Conservation (phyloP, 2,329 filamentous ascomycete genomes). For the Diaporthe velutina region DNA sequence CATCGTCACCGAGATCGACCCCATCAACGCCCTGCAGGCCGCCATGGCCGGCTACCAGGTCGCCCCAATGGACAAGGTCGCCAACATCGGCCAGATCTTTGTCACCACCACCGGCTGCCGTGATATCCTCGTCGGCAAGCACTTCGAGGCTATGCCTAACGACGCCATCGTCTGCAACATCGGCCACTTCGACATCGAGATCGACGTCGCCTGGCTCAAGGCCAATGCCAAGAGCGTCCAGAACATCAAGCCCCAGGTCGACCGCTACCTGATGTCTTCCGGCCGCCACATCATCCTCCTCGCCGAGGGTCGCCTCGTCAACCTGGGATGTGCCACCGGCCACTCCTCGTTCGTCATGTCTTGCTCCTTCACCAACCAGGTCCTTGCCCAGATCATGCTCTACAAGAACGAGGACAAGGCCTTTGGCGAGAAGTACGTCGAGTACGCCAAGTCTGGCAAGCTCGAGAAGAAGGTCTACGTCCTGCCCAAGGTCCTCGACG, state of each 20-base stretch:
- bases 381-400: constrained; percentile 98
- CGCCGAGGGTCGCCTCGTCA: constrained; percentile 98
- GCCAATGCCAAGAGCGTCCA: constrained; percentile 91
- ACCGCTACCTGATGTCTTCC: constrained; percentile 94
- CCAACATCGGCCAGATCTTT: constrained; percentile 92
- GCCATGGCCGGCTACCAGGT: constrained; percentile 98
- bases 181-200: constrained; percentile 99
- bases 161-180: constrained; percentile 99
- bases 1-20: constrained; percentile 96
- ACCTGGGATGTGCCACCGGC: constrained; percentile 98
- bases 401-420: constrained; percentile 91
- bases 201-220: constrained; percentile 99
- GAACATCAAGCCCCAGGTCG: constrained; percentile 99
- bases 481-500: constrained; percentile 98
- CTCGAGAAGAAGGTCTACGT: constrained; percentile 94
- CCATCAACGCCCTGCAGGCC: constrained; percentile 99
- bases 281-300: constrained; percentile 98
- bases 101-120: constrained; percentile 99
- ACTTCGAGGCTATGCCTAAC: constrained; percentile 97
- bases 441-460: constrained; percentile 94
- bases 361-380: constrained; percentile 99
- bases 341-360: constrained; percentile 99
- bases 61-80: constrained; percentile 96
- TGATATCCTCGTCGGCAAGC: constrained; percentile 91
- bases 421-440: constrained; percentile 94